Evolutionary conservation across 768 basidiomycete genomes (phyloP).

Genomic region (Postia placenta): DNA sequence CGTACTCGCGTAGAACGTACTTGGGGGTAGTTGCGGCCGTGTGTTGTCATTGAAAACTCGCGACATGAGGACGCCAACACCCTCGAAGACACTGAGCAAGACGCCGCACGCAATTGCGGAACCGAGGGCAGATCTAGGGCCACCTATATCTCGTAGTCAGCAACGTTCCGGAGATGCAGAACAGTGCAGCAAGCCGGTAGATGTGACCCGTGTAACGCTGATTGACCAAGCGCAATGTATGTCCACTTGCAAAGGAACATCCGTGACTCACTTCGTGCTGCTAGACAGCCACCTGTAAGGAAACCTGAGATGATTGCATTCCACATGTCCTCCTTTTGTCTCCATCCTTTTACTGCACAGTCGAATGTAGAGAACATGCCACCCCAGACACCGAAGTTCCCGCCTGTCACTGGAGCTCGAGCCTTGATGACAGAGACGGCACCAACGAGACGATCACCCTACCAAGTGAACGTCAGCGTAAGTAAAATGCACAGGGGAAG

Average conservation of each 20-base stretch:
- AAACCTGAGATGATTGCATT: conserved; percentile 98
- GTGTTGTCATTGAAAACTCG: conserved; percentile 83
- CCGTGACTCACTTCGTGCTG: conserved; percentile 77
- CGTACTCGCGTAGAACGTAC: conserved; percentile 39
- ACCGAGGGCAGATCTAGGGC: conserved; percentile 83
- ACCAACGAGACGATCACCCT: conserved; percentile 94
- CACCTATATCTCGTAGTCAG: conserved; percentile 48
- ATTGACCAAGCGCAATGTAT: no score
- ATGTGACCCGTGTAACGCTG: no score
- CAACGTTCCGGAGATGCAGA: not conserved
- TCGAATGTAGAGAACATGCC: conserved; percentile 99
- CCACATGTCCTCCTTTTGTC: conserved; percentile 98
- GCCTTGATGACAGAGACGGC: conserved; percentile 97
- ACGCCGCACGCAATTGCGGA: conserved; percentile 97
- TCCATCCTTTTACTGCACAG: conserved; percentile 93
- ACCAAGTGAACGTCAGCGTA: no score
- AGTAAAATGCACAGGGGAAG: not conserved
- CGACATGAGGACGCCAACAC: conserved; percentile 88
- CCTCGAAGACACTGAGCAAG: conserved; percentile 89
- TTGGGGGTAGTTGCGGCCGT: conserved; percentile 71
- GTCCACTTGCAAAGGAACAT: no score
- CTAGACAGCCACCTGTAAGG: conserved; percentile 95
- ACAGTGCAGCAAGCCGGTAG: no score
- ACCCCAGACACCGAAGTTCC: conserved; percentile 94
- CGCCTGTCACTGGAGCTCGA: conserved; percentile 94